Evolutionary conservation across 2,329 filamentous ascomycete species (phyloP).

Genomic region (Diaporthe vaccinii): DNA sequence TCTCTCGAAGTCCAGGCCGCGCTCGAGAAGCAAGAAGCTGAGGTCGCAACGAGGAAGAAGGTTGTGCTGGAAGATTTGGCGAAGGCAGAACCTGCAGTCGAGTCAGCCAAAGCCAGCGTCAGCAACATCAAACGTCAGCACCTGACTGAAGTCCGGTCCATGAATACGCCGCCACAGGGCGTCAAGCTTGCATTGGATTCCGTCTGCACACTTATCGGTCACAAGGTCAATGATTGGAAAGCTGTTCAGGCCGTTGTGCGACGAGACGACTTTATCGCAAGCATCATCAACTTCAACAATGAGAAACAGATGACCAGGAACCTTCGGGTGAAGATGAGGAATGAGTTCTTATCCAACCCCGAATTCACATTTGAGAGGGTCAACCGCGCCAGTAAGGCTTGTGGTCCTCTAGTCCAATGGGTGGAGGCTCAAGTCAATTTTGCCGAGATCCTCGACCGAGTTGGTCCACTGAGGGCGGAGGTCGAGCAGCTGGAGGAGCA

Average conservation of each 20-base stretch:
- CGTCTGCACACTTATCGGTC: conserved; percentile 94
- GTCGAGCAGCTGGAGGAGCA: conserved; percentile 89
- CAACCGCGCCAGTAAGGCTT: conserved; percentile 95
- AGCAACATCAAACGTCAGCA: conserved; percentile 99
- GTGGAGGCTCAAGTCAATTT: conserved; percentile 97
- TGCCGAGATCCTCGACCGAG: conserved; percentile 95
- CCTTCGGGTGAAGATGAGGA: conserved; percentile 89
- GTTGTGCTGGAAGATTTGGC: conserved; percentile 91
- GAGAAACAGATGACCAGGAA: conserved; percentile 91
- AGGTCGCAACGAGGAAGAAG: conserved; percentile 85
- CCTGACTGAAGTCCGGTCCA: conserved; percentile 95
- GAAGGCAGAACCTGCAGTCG: conserved; percentile 90
- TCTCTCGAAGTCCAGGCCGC: conserved; percentile 91
- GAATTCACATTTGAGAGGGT: conserved; percentile 98
- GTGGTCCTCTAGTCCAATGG: conserved; percentile 97
- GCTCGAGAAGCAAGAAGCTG: conserved; percentile 89
- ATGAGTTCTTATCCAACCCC: conserved; percentile 90
- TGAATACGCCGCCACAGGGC: conserved; percentile 91
- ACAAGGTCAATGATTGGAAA: conserved; percentile 93
- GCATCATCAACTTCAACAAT: conserved; percentile 97
- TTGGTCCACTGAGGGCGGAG: conserved; percentile 92
- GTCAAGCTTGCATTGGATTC: conserved; percentile 94
- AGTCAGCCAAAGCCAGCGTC: conserved; percentile 94
- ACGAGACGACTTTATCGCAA: conserved; percentile 96
- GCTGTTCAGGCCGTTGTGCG: conserved; percentile 89